A percentile compares a stretch with the other conserved stretches of the same genome.
These are phyloP conservation scores for Stagonosporopsis tanaceti DNA, from an alignment of 2,329 filamentous ascomycete species.

Conservation along the genomic window DNA sequence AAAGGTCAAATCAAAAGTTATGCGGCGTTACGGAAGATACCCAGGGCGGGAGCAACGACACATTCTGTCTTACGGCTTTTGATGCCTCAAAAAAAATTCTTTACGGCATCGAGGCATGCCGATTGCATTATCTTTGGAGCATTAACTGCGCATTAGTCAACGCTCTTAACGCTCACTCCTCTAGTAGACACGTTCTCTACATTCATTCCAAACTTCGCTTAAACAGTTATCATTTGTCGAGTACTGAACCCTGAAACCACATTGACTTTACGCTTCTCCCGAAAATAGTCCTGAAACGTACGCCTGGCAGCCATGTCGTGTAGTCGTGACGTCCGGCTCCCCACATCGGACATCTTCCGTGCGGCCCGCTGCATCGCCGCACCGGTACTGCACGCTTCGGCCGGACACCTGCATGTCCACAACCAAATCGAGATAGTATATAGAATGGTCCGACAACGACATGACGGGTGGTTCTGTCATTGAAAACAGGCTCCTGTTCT, in stretches of 20 bases:
- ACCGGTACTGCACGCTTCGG: conserved; percentile 6
- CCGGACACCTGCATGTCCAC: conserved; percentile 3
- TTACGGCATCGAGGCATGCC: not conserved
- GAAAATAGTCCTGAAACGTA: conserved; percentile 13
- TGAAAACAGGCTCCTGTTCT: not conserved
- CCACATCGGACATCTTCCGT: conserved; percentile 5
- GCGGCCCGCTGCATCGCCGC: conserved; percentile 1
- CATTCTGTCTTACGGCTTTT: not conserved
- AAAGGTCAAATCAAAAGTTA: not conserved
- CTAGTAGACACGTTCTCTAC: not conserved
- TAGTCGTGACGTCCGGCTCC: conserved; percentile 19
- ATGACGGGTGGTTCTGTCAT: not conserved
- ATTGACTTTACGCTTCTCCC: not conserved
- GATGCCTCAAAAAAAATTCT: conserved; percentile 2
- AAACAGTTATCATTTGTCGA: not conserved
- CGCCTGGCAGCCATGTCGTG: not conserved
- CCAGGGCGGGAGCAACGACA: not conserved
- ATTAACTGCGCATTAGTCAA: not conserved
- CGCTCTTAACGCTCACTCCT: not conserved
- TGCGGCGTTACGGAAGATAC: not conserved
- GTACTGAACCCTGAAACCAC: not conserved
- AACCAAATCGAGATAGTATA: not conserved
- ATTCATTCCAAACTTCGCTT: not conserved
- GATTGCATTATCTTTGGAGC: not conserved
- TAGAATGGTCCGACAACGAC: conserved; percentile 4